Conservation (phyloP, 2,329 filamentous ascomycete genomes). For the Diaporthe citri region DNA sequence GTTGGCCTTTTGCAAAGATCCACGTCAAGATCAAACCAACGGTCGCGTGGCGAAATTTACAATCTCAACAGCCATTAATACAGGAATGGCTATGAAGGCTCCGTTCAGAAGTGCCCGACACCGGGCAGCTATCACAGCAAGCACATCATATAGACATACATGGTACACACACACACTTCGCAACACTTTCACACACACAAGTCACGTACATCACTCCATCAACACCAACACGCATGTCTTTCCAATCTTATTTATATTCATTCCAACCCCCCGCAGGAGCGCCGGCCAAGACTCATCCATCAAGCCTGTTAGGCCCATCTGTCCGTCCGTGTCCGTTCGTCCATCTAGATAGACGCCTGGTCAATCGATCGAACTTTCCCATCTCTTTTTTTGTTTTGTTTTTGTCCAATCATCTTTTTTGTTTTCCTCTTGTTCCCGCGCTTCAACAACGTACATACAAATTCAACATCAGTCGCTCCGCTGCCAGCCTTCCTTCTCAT, state of each 20-base stretch:
- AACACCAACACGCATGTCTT: not conserved
- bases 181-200: not conserved
- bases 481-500: not conserved
- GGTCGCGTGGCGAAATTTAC: too few species aligned
- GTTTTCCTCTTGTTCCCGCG: not conserved
- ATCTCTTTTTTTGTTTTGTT: constrained; percentile 9
- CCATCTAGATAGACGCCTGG: not conserved
- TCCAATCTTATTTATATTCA: constrained; percentile 21
- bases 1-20: too few species aligned
- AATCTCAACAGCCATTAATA: too few species aligned
- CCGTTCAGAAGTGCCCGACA: not conserved
- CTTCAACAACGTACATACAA: not conserved
- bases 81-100: too few species aligned
- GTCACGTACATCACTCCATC: not conserved
- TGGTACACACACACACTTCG: too few species aligned
- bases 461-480: not conserved
- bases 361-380: not conserved
- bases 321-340: too few species aligned
- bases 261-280: not conserved
- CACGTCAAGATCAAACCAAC: too few species aligned
- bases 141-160: not conserved
- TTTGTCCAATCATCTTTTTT: not conserved
- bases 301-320: not conserved
- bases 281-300: not conserved
- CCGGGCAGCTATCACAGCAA: not conserved